Evolutionary conservation across 129 eudicot genomes (phyloP).

Genomic region (Lonicera japonica): DNA sequence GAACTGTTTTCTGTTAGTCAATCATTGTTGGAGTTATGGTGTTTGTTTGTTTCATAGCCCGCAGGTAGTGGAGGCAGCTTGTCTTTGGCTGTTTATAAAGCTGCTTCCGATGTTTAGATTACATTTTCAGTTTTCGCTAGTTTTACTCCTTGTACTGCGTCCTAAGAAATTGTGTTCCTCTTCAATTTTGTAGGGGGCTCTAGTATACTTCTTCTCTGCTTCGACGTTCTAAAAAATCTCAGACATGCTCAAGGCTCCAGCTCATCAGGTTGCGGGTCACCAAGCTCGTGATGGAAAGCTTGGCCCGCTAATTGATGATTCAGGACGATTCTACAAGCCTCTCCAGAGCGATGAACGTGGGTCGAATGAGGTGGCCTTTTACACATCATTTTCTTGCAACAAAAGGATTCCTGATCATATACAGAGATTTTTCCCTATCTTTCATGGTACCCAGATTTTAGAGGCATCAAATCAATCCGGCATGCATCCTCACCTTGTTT

Average conservation of each 20-base stretch:
- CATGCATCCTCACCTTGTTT: slow-evolving; percentile 49
- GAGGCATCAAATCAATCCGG: slow-evolving; percentile 76
- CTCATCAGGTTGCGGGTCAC: slow-evolving; percentile 94
- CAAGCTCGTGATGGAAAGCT: slow-evolving; percentile 53
- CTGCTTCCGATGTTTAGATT: no score
- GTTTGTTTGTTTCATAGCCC: no score
- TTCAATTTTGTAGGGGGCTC: not conserved
- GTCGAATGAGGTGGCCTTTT: slow-evolving; percentile 52
- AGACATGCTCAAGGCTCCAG: slow-evolving; percentile 58
- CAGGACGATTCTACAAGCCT: slow-evolving; percentile 86
- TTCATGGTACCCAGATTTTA: slow-evolving; percentile 54
- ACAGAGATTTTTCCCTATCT: slow-evolving; percentile 55
- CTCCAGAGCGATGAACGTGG: slow-evolving; percentile 77
- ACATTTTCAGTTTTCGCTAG: no score
- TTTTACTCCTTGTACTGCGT: no score
- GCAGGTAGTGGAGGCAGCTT: no score
- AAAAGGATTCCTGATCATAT: slow-evolving; percentile 39
- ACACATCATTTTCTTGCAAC: slow-evolving; percentile 41
- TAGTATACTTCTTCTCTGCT: not conserved
- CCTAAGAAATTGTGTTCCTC: no score
- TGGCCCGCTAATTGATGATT: slow-evolving; percentile 68
- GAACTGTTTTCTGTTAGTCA: no score
- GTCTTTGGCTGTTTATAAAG: no score
- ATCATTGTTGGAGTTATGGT: no score
- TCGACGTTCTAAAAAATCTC: not conserved